Conservation (phyloP, 768 basidiomycete species). For the Naematelia encephala region DNA sequence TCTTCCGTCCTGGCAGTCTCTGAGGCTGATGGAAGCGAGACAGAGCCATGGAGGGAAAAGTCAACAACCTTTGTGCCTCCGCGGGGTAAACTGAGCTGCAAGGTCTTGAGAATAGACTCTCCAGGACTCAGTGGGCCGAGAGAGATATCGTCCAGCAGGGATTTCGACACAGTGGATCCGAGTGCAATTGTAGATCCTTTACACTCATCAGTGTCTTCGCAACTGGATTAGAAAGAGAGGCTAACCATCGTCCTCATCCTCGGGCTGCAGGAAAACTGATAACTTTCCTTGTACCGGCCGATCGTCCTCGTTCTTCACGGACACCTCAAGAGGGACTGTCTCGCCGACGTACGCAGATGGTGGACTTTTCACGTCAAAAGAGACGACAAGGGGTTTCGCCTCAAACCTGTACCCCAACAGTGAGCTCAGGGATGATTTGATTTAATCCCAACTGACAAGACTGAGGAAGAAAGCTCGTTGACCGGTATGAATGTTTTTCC, state of each 20-base stretch:
- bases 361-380: slow-evolving; percentile 60
- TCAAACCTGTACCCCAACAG: slow-evolving; percentile 35
- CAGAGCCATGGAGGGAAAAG: background rate
- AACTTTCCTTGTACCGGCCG: slow-evolving; percentile 65
- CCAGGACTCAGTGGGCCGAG: background rate
- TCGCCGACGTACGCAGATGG: slow-evolving; percentile 77
- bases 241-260: slow-evolving; percentile 30
- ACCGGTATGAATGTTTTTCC: slow-evolving; percentile 9
- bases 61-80: background rate
- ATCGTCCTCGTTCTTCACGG: slow-evolving; percentile 69
- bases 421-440: background rate
- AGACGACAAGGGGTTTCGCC: slow-evolving; percentile 62
- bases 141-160: background rate
- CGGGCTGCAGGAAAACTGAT: slow-evolving; percentile 64
- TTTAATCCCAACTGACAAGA: slow-evolving; percentile 27
- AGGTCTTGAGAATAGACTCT: background rate
- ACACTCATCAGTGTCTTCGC: background rate
- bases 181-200: background rate
- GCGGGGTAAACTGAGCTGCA: background rate
- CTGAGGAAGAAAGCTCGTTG: slow-evolving; percentile 6
- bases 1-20: slow-evolving; percentile 55
- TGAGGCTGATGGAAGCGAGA: no score
- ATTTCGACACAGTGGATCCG: background rate
- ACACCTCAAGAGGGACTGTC: slow-evolving; percentile 67
- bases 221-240: background rate